Base-by-base conservation (phyloP, 2,329 filamentous ascomycete species). In the Colletotrichum cuscutae region DNA sequence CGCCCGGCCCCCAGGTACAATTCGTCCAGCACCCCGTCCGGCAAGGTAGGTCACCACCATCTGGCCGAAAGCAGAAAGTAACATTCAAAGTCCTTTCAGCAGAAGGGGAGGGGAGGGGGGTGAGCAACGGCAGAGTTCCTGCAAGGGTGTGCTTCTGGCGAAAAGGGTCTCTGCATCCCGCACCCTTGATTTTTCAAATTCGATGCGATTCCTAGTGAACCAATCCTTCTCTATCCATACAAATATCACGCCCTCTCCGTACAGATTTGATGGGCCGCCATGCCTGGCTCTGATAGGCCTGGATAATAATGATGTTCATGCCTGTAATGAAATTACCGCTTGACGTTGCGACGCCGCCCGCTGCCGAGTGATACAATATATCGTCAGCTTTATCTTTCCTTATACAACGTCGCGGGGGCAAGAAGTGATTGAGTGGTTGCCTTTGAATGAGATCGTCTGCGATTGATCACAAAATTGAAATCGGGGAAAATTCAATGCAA, bases 11-110 rank as follows among this genome's bases (percentile, higher is more conserved):
- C 37, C 37, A 42, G 15, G 37, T 15, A 42, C 13, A 42, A 42
- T 42, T 42, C 37, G 37, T 42, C 37, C 12, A 37, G 19, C 3
- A 22, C n/a, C 12, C 30, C 19, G 15, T 60, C n/a, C n/a, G 35
- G 35, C 42, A n/a, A 46, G 13, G 57, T 13, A 9, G 32, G 15
- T 35, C 61, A 13, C 19, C 61, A 11, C 19, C 37, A 30, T 12
- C 37, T 42, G 30, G 24, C 68, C 42, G 32, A 60, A 66, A 66
- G 62, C 62, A 71, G 68, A 54, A 66, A 60, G 68, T 66, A 62
- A 35, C 46, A 66, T 42, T 66, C 22, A 9, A 54, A 30, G 28
- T 19, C 46, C 12, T 56, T 56, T 26, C 13, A 42, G 37, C 15
- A 42, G 13, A 37, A 12, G n/a, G 49, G 52, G 42, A 30, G 19